phyloP scores from a whole-genome alignment of 2,329 filamentous ascomycete genomes.

The Diaporthe destruens region DNA sequence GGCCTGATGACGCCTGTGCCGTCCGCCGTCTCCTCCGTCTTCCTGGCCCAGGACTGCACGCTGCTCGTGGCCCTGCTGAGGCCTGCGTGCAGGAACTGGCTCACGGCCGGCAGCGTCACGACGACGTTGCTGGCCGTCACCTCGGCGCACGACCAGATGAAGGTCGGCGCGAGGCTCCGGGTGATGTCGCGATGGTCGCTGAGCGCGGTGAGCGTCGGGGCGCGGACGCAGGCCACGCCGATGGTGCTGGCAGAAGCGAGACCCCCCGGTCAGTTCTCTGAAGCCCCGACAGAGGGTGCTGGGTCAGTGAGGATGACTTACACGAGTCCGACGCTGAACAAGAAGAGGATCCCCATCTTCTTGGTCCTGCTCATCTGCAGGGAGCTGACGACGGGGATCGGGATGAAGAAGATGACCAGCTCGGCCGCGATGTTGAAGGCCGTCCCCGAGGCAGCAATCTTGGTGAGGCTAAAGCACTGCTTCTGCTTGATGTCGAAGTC shows the following conservation, averaged over 20 bases:
- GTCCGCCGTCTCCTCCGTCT: neutral
- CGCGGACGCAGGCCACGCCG: constrained; percentile 17
- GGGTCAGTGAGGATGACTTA: neutral
- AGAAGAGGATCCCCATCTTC: constrained; percentile 5
- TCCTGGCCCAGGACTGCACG: neutral
- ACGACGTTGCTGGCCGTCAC: constrained; percentile 26
- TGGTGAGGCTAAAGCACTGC: constrained; percentile 9
- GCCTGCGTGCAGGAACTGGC: constrained; percentile 21
- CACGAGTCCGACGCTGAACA: constrained; percentile 25
- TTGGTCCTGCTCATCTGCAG: constrained; percentile 17
- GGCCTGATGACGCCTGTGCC: neutral
- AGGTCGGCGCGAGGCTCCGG: constrained; percentile 6
- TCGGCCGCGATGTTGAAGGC: constrained; percentile 27
- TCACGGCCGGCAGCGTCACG: constrained; percentile 17
- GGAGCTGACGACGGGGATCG: constrained; percentile 13
- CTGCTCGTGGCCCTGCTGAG: neutral
- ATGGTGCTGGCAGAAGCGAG: neutral
- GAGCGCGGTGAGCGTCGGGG: constrained; percentile 4
- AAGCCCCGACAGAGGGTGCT: neutral
- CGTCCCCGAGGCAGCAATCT: constrained; percentile 3
- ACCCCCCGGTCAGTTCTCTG: neutral
- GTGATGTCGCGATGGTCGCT: constrained; percentile 22
- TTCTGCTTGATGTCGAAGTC: constrained; percentile 2
- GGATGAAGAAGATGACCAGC: constrained; percentile 10
- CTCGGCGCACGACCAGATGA: constrained; percentile 26